These are phyloP conservation scores for Ligustrum vulgare DNA, from an alignment of 257 asterid species.

Conservation along the genomic window DNA sequence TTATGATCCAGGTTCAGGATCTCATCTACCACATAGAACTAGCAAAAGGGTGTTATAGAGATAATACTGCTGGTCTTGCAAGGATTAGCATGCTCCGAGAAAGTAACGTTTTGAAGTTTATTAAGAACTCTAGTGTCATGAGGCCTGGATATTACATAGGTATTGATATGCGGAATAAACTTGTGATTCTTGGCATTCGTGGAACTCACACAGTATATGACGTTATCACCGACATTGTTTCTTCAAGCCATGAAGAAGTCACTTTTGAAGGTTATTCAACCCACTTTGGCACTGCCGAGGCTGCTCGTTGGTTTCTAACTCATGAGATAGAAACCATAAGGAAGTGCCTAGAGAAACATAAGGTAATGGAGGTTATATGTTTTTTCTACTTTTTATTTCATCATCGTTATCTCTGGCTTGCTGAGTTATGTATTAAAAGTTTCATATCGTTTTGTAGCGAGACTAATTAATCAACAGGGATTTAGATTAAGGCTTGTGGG, in stretches of 20 bases:
- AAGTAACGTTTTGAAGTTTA: constrained; percentile 68
- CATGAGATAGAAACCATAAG: constrained; percentile 74
- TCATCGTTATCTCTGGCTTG: background rate
- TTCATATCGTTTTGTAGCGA: constrained; percentile 12
- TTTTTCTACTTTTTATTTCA: background rate
- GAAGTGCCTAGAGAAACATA: constrained; percentile 65
- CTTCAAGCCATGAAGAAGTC: constrained; percentile 81
- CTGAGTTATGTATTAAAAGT: constrained; percentile 6
- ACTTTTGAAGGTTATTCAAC: constrained; percentile 78
- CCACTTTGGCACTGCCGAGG: constrained; percentile 94
- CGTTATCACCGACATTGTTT: constrained; percentile 75
- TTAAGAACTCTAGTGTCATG: constrained; percentile 66
- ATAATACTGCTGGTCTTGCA: constrained; percentile 61
- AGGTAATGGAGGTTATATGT: constrained; percentile 46
- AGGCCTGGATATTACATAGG: constrained; percentile 95
- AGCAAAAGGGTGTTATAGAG: constrained; percentile 86
- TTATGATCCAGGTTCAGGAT: constrained; percentile 67
- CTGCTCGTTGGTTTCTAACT: constrained; percentile 86
- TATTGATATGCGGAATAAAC: constrained; percentile 68
- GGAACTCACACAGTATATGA: constrained; percentile 92
- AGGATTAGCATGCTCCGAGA: constrained; percentile 86
- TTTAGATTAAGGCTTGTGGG: constrained; percentile 99
- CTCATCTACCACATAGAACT: constrained; percentile 83
- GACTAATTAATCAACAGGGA: constrained; percentile 82
- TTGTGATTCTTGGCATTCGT: constrained; percentile 84